Conservation (phyloP, 495 filamentous ascomycete species). For the Glarea lozoyensis region DNA sequence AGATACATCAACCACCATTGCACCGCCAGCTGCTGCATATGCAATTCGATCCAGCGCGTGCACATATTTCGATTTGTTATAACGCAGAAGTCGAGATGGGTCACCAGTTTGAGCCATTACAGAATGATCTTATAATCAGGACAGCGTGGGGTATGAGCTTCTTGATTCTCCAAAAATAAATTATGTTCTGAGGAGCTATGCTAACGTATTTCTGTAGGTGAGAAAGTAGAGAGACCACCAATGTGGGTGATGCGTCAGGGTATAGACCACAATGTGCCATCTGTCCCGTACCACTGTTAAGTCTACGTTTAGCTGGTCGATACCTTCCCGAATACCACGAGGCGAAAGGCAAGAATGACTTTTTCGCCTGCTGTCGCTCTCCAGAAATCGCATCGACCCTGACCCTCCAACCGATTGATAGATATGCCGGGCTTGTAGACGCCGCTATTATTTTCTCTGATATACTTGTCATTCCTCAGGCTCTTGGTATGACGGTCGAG, state of each 20-base stretch:
- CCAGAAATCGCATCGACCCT: constrained; percentile 87
- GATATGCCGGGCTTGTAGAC: constrained; percentile 82
- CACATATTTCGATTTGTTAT: neutral
- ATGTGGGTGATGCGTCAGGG: constrained; percentile 99
- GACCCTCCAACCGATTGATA: constrained; percentile 89
- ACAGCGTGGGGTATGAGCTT: constrained; percentile 66
- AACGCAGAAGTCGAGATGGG: constrained; percentile 33
- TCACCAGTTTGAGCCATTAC: constrained; percentile 63
- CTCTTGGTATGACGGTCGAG: constrained; percentile 92
- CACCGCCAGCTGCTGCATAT: too few species aligned
- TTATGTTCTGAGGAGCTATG: neutral
- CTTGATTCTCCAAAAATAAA: neutral
- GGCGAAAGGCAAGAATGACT: constrained; percentile 80
- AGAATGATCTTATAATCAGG: constrained; percentile 85
- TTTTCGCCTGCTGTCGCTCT: constrained; percentile 92
- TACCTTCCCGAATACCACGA: constrained; percentile 98
- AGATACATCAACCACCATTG: neutral
- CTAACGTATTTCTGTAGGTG: constrained; percentile 43
- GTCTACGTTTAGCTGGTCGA: constrained; percentile 59
- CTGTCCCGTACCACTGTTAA: constrained; percentile 1
- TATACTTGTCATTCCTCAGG: constrained; percentile 95
- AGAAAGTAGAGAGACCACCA: constrained; percentile 83
- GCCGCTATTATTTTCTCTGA: constrained; percentile 99
- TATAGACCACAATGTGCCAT: constrained; percentile 25
- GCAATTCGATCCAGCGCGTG: neutral